Conservation (phyloP, 2,329 filamentous ascomycete species). For the Penicillium sp. region DNA sequence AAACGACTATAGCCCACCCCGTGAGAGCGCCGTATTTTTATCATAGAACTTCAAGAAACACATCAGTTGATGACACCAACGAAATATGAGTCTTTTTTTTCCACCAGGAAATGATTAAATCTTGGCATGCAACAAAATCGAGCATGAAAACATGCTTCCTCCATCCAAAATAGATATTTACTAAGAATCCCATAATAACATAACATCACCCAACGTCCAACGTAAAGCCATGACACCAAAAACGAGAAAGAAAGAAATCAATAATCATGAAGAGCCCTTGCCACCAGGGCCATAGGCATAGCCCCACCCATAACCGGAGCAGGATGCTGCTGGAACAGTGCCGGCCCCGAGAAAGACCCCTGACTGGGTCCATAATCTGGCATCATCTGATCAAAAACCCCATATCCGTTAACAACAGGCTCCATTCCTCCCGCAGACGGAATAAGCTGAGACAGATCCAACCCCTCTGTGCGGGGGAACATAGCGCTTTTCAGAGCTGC, state of each 20-base stretch:
- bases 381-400: constrained; percentile 27
- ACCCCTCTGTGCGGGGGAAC: constrained; percentile 18
- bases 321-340: constrained; percentile 20
- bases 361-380: constrained; percentile 19
- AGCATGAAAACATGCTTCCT: background rate
- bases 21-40: no score
- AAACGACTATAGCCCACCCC: background rate
- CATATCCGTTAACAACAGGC: constrained; percentile 25
- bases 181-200: background rate
- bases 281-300: constrained; percentile 24
- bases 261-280: constrained; percentile 26
- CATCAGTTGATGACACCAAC: no score
- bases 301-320: constrained; percentile 19
- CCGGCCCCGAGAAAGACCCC: constrained; percentile 15
- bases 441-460: constrained; percentile 27
- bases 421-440: constrained; percentile 20
- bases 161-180: background rate
- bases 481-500: constrained; percentile 12
- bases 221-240: background rate
- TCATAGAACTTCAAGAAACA: no score
- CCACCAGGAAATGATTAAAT: background rate
- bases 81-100: background rate
- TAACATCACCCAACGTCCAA: background rate
- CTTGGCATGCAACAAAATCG: background rate
- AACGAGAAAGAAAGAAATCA: background rate